Base-by-base conservation (phyloP, 345 rosid species). In the Alliaria petiolata region DNA sequence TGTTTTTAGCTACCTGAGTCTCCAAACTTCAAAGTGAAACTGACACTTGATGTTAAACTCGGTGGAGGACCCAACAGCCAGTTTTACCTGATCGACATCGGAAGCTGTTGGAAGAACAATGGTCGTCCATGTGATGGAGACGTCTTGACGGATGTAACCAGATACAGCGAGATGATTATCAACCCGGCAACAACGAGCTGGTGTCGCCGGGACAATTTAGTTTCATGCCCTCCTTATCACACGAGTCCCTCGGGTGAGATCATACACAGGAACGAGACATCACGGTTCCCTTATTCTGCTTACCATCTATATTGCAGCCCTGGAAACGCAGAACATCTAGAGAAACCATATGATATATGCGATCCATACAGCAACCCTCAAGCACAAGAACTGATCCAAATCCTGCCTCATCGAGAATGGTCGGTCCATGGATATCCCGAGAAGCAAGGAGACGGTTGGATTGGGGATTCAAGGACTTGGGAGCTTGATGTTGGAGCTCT, bases 101-200 rank as follows among this genome's bases (percentile, higher is more conserved):
- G 87, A 68, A 80, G 85, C 54, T 84, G 91, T 70, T 85, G 89
- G 89, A 86, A 86, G 69, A 86, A 86, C 78, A 68, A 65, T 19
- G 89, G 91, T 55, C 9, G 76, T 31, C 80, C 68, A 6, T 83
- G 89, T 66, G 70, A 86, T 72, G 86, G 87, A 7, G 77, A 86
- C 65, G 85, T 80, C 15, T 67, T 72, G 15, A 83, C 87, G 13
- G 89, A 86, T 57, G 87, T 83, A 53, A 86, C 87, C 1, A 49
- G 87, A 78, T 82, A 86, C 71, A 82, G 84, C 30, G 82, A 75
- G 55, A 76, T 73, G 87, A 81, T 80, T 19, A 80, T 84, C 12
- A 84, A 84, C 70, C 88, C 83, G 16, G 75, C 50, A 20, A 79
- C 75, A 9, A 67, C 84, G 9, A 80, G 77, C 75, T 82, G 80